phyloP scores from a whole-genome alignment of 495 filamentous ascomycete genomes.

The Hapsidospora chrysogenum region DNA sequence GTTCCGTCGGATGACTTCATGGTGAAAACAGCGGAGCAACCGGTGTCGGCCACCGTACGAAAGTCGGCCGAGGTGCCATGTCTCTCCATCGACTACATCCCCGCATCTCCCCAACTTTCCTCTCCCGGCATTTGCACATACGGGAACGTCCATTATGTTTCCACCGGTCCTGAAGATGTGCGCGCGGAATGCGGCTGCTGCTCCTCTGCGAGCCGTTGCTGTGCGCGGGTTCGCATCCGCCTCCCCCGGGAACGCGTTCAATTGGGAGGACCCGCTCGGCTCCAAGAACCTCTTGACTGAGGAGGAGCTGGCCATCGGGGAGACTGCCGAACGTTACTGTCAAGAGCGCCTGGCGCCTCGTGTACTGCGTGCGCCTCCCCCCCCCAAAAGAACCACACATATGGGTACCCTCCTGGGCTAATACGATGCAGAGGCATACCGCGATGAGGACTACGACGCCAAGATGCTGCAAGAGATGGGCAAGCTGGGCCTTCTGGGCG shows the following conservation, averaged over 20 bases:
- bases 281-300: slow-evolving; percentile 61
- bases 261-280: slow-evolving; percentile 83
- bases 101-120: no score
- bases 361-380: slow-evolving; percentile 55
- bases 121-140: no score
- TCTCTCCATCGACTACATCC: no score
- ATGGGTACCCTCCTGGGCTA: background rate
- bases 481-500: slow-evolving; percentile 77
- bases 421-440: slow-evolving; percentile 61
- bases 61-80: no score
- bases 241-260: slow-evolving; percentile 31
- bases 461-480: slow-evolving; percentile 92
- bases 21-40: no score
- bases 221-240: background rate
- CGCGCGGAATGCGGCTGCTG: background rate
- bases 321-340: slow-evolving; percentile 82
- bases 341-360: slow-evolving; percentile 76
- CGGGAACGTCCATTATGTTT: background rate
- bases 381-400: background rate
- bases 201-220: background rate
- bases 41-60: no score
- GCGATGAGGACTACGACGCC: slow-evolving; percentile 81
- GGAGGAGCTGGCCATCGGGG: slow-evolving; percentile 77
- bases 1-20: no score
- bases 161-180: background rate